phyloP scores from a whole-genome alignment of 495 filamentous ascomycete genomes.

The Monascus purpureus region DNA sequence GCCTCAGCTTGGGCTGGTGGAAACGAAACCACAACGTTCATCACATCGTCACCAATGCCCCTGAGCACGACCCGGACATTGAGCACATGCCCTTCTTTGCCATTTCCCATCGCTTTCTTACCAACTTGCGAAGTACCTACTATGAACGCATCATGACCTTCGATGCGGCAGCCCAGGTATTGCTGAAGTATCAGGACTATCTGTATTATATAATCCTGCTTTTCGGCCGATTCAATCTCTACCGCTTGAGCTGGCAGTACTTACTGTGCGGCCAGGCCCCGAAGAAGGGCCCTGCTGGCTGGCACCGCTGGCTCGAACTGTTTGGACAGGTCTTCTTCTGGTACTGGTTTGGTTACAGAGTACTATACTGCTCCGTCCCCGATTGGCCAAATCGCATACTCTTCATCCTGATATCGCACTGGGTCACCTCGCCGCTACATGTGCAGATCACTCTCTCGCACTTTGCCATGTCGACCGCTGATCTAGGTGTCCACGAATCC shows the following conservation, averaged over 20 bases:
- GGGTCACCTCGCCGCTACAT: slow-evolving; percentile 76
- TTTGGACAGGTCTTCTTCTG: slow-evolving; percentile 78
- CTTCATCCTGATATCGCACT: slow-evolving; percentile 78
- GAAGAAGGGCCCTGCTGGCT: slow-evolving; percentile 69
- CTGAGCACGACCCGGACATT: slow-evolving; percentile 96
- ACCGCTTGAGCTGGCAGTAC: slow-evolving; percentile 69
- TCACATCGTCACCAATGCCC: slow-evolving; percentile 91
- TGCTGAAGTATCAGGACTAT: slow-evolving; percentile 65
- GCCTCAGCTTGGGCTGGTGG: slow-evolving; percentile 93
- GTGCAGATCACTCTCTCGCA: slow-evolving; percentile 94
- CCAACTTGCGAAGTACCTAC: slow-evolving; percentile 66
- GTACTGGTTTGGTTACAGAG: slow-evolving; percentile 82
- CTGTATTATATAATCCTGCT: slow-evolving; percentile 76
- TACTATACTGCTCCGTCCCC: slow-evolving; percentile 67
- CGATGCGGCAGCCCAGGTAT: slow-evolving; percentile 57
- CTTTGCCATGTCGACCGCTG: slow-evolving; percentile 92
- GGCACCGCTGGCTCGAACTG: slow-evolving; percentile 80
- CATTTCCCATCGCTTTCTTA: slow-evolving; percentile 74
- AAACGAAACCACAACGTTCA: slow-evolving; percentile 96
- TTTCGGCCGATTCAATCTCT: slow-evolving; percentile 89
- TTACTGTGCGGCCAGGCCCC: slow-evolving; percentile 66
- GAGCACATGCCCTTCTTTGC: slow-evolving; percentile 95
- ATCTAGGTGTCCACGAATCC: slow-evolving; percentile 73
- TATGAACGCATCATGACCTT: slow-evolving; percentile 80
- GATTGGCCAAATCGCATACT: slow-evolving; percentile 51